A percentile compares a stretch with the other conserved stretches of the same genome.
These are phyloP conservation scores for Trichophyton equinum DNA, from an alignment of 2,329 filamentous ascomycete species.

Conservation along the genomic window DNA sequence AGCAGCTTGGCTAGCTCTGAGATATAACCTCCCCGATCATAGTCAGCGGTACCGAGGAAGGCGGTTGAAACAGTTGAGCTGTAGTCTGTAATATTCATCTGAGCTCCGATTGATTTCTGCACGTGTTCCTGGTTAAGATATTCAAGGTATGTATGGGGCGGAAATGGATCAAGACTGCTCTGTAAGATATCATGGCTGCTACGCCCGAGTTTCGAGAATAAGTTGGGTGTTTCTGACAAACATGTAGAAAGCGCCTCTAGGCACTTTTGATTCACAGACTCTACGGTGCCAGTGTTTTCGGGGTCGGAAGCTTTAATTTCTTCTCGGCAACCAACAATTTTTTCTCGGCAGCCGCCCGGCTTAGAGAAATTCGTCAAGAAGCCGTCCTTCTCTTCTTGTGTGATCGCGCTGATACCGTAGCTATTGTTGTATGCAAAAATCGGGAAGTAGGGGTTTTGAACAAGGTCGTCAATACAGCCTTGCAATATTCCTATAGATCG, in stretches of 20 bases:
- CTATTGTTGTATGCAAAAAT: conserved; percentile 40
- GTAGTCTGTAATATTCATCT: conserved; percentile 42
- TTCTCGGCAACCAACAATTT: conserved; percentile 35
- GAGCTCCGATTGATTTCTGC: conserved; percentile 41
- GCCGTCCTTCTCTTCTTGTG: conserved; percentile 29
- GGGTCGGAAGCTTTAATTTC: neutral
- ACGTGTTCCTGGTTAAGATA: conserved; percentile 45
- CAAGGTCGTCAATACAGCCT: conserved; percentile 25
- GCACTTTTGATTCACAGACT: neutral
- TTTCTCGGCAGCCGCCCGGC: conserved; percentile 36
- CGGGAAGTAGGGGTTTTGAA: conserved; percentile 33
- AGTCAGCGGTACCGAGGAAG: neutral
- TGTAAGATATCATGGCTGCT: conserved; percentile 49
- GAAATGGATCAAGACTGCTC: conserved; percentile 39
- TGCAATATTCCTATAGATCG: conserved; percentile 38
- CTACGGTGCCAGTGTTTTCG: neutral
- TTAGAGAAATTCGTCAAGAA: conserved; percentile 27
- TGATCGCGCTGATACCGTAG: conserved; percentile 37
- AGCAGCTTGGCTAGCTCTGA: conserved; percentile 34
- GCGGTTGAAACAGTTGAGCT: conserved; percentile 36
- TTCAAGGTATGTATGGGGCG: conserved; percentile 39
- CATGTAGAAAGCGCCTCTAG: neutral
- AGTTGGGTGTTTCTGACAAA: conserved; percentile 13
- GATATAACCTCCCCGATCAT: conserved; percentile 9
- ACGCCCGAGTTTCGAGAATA: conserved; percentile 34